Percentiles rank a stretch among this genome's conserved stretches.
Evolutionary conservation across 2,329 filamentous ascomycete species (phyloP).

Genomic region (Sporothrix globosa): DNA sequence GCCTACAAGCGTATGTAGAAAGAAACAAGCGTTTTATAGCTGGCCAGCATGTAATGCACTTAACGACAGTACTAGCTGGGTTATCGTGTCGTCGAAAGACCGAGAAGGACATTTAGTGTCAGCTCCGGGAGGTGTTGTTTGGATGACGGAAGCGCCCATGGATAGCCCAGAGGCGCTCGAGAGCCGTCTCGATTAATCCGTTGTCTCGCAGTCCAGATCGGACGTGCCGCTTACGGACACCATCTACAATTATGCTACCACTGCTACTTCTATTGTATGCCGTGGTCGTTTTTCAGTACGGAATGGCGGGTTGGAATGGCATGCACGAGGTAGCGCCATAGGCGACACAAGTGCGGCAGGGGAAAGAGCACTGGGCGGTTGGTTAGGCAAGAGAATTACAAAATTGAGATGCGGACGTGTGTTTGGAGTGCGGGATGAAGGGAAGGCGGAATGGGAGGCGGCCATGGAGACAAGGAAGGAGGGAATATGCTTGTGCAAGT

Average conservation of each 20-base stretch:
- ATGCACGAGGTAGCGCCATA: not conserved
- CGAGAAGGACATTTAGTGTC: conserved; percentile 7
- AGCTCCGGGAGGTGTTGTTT: not conserved
- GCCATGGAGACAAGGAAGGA: conserved; percentile 28
- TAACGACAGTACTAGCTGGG: not conserved
- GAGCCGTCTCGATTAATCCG: not conserved
- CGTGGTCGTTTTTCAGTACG: not conserved
- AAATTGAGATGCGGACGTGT: conserved; percentile 7
- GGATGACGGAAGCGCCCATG: not conserved
- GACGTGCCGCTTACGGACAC: conserved; percentile 18
- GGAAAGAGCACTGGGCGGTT: not conserved
- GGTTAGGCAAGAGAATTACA: conserved; percentile 5
- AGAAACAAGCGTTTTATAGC: too few relatives aligned
- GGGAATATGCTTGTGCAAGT: not conserved
- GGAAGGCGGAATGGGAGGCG: conserved; percentile 20
- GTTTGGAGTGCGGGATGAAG: conserved; percentile 15
- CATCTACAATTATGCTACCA: not conserved
- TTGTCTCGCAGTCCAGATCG: not conserved
- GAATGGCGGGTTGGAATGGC: not conserved
- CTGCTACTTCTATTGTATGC: not conserved
- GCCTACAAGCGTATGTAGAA: not conserved
- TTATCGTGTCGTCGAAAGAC: not conserved
- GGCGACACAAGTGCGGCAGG: conserved; percentile 2
- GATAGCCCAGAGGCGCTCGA: not conserved
- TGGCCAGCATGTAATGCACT: not conserved